phyloP scores from a whole-genome alignment of 345 rosid species.

The Leavenworthia alabamica region DNA sequence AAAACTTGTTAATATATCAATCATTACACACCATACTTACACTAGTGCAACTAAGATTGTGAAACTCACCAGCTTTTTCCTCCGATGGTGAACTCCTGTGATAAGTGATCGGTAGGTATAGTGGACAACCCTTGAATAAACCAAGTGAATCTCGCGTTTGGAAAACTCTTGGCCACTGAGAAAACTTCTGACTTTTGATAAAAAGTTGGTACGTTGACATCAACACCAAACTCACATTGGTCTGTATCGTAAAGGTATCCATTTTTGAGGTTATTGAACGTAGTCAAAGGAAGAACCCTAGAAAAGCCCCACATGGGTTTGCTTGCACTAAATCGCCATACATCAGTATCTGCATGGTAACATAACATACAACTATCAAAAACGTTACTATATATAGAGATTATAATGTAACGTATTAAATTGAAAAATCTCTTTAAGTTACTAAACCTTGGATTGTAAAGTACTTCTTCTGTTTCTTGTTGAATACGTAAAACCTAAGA shows the following conservation, averaged over 20 bases:
- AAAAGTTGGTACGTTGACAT: background rate
- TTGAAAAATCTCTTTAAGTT: background rate
- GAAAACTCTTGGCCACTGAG: background rate
- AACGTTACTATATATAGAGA: background rate
- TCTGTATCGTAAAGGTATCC: background rate
- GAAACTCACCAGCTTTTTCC: constrained; percentile 2
- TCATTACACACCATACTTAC: background rate
- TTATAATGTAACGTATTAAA: background rate
- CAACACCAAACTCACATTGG: background rate
- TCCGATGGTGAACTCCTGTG: background rate
- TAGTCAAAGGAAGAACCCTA: background rate
- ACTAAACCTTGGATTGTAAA: background rate
- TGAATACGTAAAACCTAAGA: constrained; percentile 3
- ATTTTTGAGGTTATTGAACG: background rate
- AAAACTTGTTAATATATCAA: background rate
- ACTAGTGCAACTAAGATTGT: background rate
- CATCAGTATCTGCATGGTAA: background rate
- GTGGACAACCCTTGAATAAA: background rate
- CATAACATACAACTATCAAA: background rate
- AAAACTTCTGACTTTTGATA: background rate
- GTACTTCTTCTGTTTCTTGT: constrained; percentile 3
- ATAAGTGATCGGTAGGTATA: background rate
- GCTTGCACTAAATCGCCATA: background rate
- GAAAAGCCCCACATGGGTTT: constrained; percentile 9
- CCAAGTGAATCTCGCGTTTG: background rate